Evolutionary conservation across 352 stramenopile species (phyloP), one percentile per base, ranked within the genome.

Genomic region (Aphanomyces astaci): DNA sequence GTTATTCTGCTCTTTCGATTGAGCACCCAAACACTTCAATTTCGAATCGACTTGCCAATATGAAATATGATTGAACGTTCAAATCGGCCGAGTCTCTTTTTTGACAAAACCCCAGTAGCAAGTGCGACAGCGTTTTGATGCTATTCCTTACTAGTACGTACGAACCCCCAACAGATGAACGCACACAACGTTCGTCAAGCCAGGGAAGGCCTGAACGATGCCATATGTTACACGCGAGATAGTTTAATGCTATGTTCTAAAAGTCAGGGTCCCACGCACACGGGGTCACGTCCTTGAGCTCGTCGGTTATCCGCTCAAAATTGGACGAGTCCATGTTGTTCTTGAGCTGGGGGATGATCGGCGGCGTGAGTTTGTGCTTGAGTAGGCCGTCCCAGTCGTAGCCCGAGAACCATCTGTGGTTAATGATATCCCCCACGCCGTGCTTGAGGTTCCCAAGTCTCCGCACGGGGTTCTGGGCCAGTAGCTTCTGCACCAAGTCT

Each of bases 401-500:
- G 3, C 77, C 74, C 2, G 79, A 77, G 51, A 92, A 92, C 84
- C 84, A 92, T 64, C 87, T 84, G 74, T 90, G 84, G 59, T 90
- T 89, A 60, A 92, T 85, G 39, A 92, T 92, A 52, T 92, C 84
- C 55, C 88, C 86, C 60, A 92, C 89, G 15, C 84, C 82, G 53
- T 92, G 75, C 72, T 92, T 92, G 78, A 90, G 88, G 72, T 90
- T 92, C 28, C 84, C 84, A 19, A 92, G 73, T 48, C 84, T 75
- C 45, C 84, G 64, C n/a, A 80, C 82, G 19, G 84, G 82, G 45
- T 88, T 92, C 64, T 89, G 81, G 32, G 76, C 81, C 11, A 97
- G 75, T 32, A 97, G 73, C 57, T 95, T 95, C 59, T 96, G 88
- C 24, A 97, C 77, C n/a, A 96, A 75, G 60, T 96, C 86, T 55